phyloP scores from a whole-genome alignment of 495 filamentous ascomycete genomes.

The Pseudoneurospora amorphoporcata region DNA sequence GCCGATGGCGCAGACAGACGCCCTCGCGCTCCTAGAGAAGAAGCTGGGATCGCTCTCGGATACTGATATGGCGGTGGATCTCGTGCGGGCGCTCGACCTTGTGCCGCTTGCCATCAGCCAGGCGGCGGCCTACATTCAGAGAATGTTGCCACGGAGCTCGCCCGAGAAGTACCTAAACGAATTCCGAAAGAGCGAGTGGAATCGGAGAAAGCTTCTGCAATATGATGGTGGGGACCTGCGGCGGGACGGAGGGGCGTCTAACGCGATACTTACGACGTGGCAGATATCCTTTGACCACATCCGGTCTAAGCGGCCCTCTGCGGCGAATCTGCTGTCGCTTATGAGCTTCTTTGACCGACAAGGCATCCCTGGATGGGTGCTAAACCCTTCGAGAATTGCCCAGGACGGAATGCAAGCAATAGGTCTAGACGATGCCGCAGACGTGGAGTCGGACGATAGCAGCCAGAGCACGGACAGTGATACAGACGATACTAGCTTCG shows the following conservation, averaged over 20 bases:
- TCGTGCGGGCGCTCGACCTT: constrained; percentile 29
- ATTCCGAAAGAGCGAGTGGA: constrained; percentile 24
- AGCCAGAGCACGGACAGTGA: constrained; percentile 14
- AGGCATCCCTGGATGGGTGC: no score
- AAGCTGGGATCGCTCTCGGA: constrained; percentile 14
- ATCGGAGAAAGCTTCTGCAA: constrained; percentile 20
- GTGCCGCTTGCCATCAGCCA: constrained; percentile 43
- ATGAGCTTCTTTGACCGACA: no score
- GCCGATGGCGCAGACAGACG: constrained; percentile 8
- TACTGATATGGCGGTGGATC: constrained; percentile 9
- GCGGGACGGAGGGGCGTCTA: no score
- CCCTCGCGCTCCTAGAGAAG: constrained; percentile 20
- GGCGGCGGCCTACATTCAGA: constrained; percentile 36
- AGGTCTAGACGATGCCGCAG: no score
- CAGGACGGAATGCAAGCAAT: no score
- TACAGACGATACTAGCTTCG: constrained; percentile 24
- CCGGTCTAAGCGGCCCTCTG: not conserved
- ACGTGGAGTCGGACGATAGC: no score
- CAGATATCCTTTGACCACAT: constrained; percentile 23
- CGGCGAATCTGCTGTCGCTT: no score
- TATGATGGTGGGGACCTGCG: constrained; percentile 20
- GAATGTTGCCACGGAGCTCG: constrained; percentile 13
- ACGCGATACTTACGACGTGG: constrained; percentile 26
- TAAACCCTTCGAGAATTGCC: no score
- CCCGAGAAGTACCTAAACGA: constrained; percentile 27